phyloP scores from a whole-genome alignment of 2,329 filamentous ascomycete species.

The Neurospora crassa region DNA sequence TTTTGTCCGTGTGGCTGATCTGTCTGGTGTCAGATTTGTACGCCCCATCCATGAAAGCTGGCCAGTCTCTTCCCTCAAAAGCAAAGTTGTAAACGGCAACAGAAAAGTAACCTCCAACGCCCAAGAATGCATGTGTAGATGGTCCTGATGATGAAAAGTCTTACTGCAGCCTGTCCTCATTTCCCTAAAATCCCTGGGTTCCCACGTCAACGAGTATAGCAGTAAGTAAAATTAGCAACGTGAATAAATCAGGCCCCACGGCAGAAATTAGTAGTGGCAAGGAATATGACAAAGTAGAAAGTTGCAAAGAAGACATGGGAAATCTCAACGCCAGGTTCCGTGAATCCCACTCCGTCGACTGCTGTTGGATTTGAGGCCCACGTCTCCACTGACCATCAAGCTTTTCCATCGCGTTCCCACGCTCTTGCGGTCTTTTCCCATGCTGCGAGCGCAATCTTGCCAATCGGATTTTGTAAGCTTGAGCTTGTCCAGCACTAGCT shows the following conservation, averaged over 20 bases:
- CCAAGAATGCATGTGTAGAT: neutral
- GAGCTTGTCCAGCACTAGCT: constrained; percentile 58
- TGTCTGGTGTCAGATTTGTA: neutral
- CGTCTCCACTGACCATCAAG: constrained; percentile 47
- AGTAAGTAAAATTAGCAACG: neutral
- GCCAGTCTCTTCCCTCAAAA: neutral
- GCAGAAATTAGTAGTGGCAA: constrained; percentile 1
- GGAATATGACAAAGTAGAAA: constrained; percentile 3
- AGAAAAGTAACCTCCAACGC: neutral
- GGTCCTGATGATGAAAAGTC: neutral
- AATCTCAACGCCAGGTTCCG: constrained; percentile 39
- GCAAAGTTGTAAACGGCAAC: neutral
- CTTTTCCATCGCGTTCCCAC: constrained; percentile 54
- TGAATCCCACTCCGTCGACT: constrained; percentile 40
- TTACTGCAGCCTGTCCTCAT: neutral
- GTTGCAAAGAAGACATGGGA: constrained; percentile 2
- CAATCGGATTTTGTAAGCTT: constrained; percentile 55
- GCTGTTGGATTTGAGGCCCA: constrained; percentile 43
- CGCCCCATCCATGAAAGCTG: neutral
- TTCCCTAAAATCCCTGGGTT: neutral
- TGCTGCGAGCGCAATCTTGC: constrained; percentile 55
- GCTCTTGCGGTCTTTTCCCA: constrained; percentile 50
- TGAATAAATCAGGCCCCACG: neutral
- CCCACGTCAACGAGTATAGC: neutral
- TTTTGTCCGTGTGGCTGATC: neutral